Conservation (phyloP, 2,329 filamentous ascomycete genomes). For the Pseudonectria buxi region DNA sequence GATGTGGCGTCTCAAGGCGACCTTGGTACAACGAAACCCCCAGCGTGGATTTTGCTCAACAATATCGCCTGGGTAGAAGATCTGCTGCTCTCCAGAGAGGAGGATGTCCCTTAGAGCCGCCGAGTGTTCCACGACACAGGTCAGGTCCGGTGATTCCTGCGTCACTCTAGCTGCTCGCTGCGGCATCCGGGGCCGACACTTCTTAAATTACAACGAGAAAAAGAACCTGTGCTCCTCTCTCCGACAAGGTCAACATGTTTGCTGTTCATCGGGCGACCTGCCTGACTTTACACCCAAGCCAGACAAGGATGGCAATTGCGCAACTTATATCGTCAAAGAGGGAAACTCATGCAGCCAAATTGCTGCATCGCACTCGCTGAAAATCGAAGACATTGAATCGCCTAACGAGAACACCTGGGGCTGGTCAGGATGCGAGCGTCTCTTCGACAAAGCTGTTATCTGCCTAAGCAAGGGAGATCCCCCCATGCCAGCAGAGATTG, state of each 20-base stretch:
- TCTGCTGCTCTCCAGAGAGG: too few species aligned
- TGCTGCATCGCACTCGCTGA: slow-evolving; percentile 13
- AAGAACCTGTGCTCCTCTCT: slow-evolving; percentile 29
- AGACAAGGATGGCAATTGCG: slow-evolving; percentile 29
- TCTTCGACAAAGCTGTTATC: slow-evolving; percentile 22
- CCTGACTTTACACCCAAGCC: slow-evolving; percentile 29
- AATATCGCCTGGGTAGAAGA: too few species aligned
- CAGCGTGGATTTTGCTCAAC: too few species aligned
- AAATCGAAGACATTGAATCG: slow-evolving; percentile 8
- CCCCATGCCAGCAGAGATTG: slow-evolving; percentile 26
- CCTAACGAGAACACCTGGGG: slow-evolving; percentile 24
- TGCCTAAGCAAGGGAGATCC: slow-evolving; percentile 29
- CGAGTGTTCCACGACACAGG: too few species aligned
- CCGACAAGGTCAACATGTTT: slow-evolving; percentile 26
- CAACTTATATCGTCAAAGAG: slow-evolving; percentile 22
- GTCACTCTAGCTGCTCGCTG: slow-evolving; percentile 30
- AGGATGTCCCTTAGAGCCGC: too few species aligned
- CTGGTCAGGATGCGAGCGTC: slow-evolving; percentile 15
- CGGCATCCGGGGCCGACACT: slow-evolving; percentile 30
- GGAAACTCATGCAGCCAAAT: slow-evolving; percentile 29
- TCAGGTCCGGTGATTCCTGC: slow-evolving; percentile 31
- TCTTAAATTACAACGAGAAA: slow-evolving; percentile 31
- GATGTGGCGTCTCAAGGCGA: too few species aligned
- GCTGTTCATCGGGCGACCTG: slow-evolving; percentile 29
- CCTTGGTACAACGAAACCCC: too few species aligned